phyloP scores from a whole-genome alignment of 1,139 yeast species.

The Scheffersomyces quercinus region DNA sequence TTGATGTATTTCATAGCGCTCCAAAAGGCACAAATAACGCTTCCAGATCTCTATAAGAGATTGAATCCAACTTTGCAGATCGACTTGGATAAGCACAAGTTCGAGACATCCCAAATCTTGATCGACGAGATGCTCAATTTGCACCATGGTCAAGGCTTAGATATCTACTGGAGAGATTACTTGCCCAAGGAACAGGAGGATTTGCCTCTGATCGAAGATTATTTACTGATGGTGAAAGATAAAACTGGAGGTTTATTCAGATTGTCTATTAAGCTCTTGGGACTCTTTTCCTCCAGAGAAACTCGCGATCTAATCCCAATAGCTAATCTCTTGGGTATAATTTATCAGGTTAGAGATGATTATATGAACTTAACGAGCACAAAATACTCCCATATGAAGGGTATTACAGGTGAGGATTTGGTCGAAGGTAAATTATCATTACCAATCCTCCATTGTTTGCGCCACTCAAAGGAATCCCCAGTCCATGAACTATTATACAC shows the following conservation, averaged over 20 bases:
- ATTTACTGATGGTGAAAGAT: slow-evolving; percentile 77
- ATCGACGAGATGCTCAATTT: slow-evolving; percentile 74
- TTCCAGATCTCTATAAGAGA: slow-evolving; percentile 15
- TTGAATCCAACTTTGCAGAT: neutral
- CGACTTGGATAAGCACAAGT: slow-evolving; percentile 7
- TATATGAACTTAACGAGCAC: slow-evolving; percentile 61
- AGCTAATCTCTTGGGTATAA: slow-evolving; percentile 76
- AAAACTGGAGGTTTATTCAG: slow-evolving; percentile 90
- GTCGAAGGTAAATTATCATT: slow-evolving; percentile 87
- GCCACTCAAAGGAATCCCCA: slow-evolving; percentile 17
- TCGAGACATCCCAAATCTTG: slow-evolving; percentile 38
- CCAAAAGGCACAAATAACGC: slow-evolving; percentile 38
- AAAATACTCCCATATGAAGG: slow-evolving; percentile 63
- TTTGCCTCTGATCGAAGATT: slow-evolving; percentile 70
- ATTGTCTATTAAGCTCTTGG: slow-evolving; percentile 67
- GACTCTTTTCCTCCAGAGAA: slow-evolving; percentile 19
- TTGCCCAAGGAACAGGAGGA: slow-evolving; percentile 18
- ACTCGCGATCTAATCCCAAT: slow-evolving; percentile 50
- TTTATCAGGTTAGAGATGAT: slow-evolving; percentile 85
- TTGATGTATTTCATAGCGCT: slow-evolving; percentile 78
- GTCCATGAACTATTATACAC: slow-evolving; percentile 25
- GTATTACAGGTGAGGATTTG: slow-evolving; percentile 76
- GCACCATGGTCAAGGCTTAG: slow-evolving; percentile 89
- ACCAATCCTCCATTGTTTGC: slow-evolving; percentile 71
- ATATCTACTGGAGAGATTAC: slow-evolving; percentile 80